Percentiles rank a stretch among this genome's conserved stretches.
These are phyloP conservation scores for Gaeumannomyces tritici DNA, from an alignment of 2,329 filamentous ascomycete species.

Conservation along the genomic window DNA sequence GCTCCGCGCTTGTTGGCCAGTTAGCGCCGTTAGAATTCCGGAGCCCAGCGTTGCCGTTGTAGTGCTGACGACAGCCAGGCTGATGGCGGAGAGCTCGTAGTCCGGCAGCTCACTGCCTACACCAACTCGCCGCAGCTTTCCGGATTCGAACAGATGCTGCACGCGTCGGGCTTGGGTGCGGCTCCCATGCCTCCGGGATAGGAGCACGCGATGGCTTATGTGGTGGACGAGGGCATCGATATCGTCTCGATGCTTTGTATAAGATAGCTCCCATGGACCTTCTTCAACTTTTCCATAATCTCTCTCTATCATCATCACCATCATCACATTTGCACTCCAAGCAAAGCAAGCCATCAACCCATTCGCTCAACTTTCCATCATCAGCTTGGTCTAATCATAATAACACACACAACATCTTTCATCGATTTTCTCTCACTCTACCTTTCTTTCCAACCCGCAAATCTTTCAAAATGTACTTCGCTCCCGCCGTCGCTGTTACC, in stretches of 20 bases:
- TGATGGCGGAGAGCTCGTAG: not conserved
- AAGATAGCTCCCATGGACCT: not conserved
- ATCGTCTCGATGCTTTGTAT: not conserved
- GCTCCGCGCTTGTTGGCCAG: not conserved
- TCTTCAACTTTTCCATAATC: not conserved
- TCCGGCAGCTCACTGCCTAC: not conserved
- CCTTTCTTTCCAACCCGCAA: not conserved
- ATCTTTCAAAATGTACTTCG: constrained; percentile 24
- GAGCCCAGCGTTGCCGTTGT: not conserved
- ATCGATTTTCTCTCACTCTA: not conserved
- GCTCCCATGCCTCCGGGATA: not conserved
- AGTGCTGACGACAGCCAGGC: not conserved
- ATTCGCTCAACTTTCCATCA: not conserved
- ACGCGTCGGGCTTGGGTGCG: not conserved
- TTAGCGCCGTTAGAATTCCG: not conserved
- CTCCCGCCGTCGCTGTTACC: constrained; percentile 21
- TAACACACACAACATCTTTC: not conserved
- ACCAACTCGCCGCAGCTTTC: not conserved
- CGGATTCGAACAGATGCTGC: not conserved
- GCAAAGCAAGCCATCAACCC: not conserved
- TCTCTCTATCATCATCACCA: not conserved
- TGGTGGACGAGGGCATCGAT: not conserved
- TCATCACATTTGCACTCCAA: not conserved
- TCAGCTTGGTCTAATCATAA: not conserved
- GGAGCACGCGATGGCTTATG: not conserved